phyloP scores from a whole-genome alignment of 352 stramenopile species.

The Globisporangium uncinulatum region DNA sequence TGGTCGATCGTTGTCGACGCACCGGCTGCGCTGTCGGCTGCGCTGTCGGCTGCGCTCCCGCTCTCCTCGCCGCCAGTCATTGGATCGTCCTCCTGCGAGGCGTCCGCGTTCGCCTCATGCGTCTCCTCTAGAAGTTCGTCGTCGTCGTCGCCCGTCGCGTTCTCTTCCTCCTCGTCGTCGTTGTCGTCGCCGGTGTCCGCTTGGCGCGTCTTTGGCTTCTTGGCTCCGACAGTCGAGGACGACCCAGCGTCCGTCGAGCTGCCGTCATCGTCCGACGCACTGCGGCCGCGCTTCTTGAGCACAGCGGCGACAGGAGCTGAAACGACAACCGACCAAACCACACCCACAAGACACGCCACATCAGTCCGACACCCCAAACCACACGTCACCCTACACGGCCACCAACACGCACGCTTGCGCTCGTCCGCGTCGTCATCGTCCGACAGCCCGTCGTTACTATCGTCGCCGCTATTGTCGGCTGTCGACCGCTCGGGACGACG shows the following conservation, averaged over 20 bases:
- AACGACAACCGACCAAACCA: neutral
- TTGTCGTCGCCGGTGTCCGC: slow-evolving; percentile 17
- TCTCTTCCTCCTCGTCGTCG: slow-evolving; percentile 13
- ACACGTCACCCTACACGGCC: neutral
- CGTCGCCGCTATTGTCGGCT: slow-evolving; percentile 20
- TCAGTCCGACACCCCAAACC: neutral
- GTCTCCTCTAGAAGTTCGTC: slow-evolving; percentile 16
- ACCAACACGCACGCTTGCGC: slow-evolving; percentile 9
- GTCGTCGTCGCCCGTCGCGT: slow-evolving; percentile 10
- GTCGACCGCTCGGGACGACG: slow-evolving; percentile 16
- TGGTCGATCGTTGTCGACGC: slow-evolving; percentile 1
- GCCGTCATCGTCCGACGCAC: slow-evolving; percentile 23
- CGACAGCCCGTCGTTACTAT: slow-evolving; percentile 30
- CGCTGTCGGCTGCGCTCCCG: slow-evolving; percentile 3
- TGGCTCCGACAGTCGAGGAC: slow-evolving; percentile 1
- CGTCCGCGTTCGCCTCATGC: slow-evolving; percentile 9
- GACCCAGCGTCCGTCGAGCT: slow-evolving; percentile 12
- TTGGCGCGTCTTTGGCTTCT: slow-evolving; percentile 18
- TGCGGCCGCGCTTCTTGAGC: slow-evolving; percentile 47
- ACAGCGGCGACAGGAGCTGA: slow-evolving; percentile 18
- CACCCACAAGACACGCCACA: neutral
- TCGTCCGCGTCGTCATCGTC: slow-evolving; percentile 41
- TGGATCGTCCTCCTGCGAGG: slow-evolving; percentile 18
- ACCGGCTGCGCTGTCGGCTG: neutral
- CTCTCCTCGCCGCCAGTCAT: slow-evolving; percentile 19